Conservation (phyloP, 192 early-diverging fungal species). For the Podila clonocystis region DNA sequence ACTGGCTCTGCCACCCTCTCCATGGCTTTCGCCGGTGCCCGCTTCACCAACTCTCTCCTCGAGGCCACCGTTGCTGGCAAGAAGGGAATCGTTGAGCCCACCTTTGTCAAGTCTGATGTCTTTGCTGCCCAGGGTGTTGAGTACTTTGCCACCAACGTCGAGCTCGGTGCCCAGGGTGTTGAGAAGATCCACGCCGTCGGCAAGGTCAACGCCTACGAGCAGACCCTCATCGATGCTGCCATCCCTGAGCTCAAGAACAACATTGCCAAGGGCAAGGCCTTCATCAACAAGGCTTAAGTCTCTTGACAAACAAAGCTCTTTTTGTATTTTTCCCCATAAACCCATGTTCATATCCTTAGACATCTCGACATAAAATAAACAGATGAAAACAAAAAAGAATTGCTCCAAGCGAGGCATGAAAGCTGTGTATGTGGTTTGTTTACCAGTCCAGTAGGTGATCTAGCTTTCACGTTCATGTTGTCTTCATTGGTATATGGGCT, state of each 20-base stretch:
- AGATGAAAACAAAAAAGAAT: too few relatives aligned
- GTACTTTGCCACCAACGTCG: conserved; percentile 75
- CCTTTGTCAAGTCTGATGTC: conserved; percentile 75
- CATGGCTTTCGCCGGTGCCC: conserved; percentile 82
- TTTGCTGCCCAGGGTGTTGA: conserved; percentile 61
- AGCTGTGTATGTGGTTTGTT: too few relatives aligned
- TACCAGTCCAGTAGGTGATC: too few relatives aligned
- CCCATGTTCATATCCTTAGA: background rate
- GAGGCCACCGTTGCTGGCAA: conserved; percentile 69
- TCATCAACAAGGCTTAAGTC: conserved; percentile 57
- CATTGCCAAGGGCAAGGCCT: conserved; percentile 85
- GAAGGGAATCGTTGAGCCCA: conserved; percentile 81
- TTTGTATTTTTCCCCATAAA: background rate
- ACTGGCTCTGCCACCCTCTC: conserved; percentile 85
- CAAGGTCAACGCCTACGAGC: conserved; percentile 76
- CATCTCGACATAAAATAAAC: too few relatives aligned
- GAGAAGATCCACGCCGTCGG: conserved; percentile 83
- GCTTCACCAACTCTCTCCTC: conserved; percentile 87
- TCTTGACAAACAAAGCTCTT: background rate
- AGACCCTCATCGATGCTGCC: conserved; percentile 73
- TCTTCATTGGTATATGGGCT: too few relatives aligned
- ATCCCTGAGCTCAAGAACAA: conserved; percentile 84
- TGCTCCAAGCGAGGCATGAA: too few relatives aligned
- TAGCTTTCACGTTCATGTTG: too few relatives aligned
- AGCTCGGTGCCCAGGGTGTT: conserved; percentile 78